A percentile compares a stretch with the other conserved stretches of the same genome.
Evolutionary conservation across 257 asterid species (phyloP).

Genomic region (Linaria vulgaris): DNA sequence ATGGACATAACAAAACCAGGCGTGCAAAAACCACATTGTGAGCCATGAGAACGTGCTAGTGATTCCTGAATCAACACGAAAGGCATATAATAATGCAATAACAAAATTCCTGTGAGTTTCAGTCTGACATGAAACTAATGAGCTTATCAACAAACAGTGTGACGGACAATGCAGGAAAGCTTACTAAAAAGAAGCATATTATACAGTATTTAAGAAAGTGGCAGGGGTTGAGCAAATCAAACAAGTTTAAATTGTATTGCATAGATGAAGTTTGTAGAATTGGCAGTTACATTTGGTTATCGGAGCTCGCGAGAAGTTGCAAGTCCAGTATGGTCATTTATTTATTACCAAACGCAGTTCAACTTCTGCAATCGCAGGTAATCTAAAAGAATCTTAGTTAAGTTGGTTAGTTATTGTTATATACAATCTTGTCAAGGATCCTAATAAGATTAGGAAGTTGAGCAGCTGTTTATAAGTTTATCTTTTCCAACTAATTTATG

Average conservation of each 20-base stretch:
- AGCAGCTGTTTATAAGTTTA: too few species aligned
- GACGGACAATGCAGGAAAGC: conserved; percentile 5
- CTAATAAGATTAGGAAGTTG: too few species aligned
- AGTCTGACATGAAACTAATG: conserved; percentile 5
- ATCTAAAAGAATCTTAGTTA: too few species aligned
- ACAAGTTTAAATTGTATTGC: background rate
- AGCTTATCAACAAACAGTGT: background rate
- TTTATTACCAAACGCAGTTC: too few species aligned
- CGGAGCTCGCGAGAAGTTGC: too few species aligned
- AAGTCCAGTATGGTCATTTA: too few species aligned
- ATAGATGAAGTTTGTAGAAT: too few species aligned
- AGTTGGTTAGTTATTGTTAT: too few species aligned
- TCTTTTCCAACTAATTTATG: too few species aligned
- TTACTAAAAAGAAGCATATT: background rate
- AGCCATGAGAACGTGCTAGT: conserved; percentile 82
- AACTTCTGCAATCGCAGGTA: too few species aligned
- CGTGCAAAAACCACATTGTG: conserved; percentile 99
- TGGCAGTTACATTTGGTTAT: too few species aligned
- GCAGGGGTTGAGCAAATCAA: background rate
- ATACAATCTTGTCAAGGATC: too few species aligned
- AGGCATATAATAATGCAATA: background rate
- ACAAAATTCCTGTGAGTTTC: background rate
- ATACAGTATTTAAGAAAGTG: background rate
- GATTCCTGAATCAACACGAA: conserved; percentile 69
- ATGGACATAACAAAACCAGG: conserved; percentile 98